Conservation (phyloP, 1,139 yeast genomes). For the Yamadazyma songkhlaensis region DNA sequence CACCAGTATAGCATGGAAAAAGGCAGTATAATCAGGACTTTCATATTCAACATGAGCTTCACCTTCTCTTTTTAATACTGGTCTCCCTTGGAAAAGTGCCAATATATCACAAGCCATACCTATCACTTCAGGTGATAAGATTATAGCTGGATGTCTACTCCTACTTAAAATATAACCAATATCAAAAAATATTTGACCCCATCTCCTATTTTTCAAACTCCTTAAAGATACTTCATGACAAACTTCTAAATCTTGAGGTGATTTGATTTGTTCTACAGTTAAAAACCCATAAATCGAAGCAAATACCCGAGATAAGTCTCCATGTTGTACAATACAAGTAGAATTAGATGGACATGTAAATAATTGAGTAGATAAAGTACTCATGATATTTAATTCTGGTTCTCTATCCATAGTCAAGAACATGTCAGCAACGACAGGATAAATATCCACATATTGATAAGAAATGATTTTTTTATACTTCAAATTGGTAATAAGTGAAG, state of each 20-base stretch:
- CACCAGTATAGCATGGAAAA: constrained; percentile 73
- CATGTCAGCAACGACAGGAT: constrained; percentile 75
- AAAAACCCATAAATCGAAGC: constrained; percentile 67
- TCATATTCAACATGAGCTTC: constrained; percentile 88
- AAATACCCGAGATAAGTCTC: constrained; percentile 65
- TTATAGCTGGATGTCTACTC: constrained; percentile 50
- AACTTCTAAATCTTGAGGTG: constrained; percentile 44
- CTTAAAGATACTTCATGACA: constrained; percentile 41
- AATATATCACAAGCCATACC: constrained; percentile 62
- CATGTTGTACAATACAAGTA: constrained; percentile 62
- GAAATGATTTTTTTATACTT: constrained; percentile 60
- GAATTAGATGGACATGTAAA: constrained; percentile 85
- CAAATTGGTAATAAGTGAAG: constrained; percentile 67
- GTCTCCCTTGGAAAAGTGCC: constrained; percentile 75
- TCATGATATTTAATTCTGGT: constrained; percentile 77
- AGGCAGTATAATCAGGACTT: constrained; percentile 79
- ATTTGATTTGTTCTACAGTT: constrained; percentile 52
- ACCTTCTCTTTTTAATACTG: constrained; percentile 74
- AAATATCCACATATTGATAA: constrained; percentile 78
- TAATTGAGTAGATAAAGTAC: constrained; percentile 76
- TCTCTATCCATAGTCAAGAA: constrained; percentile 73
- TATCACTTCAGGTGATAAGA: constrained; percentile 32
- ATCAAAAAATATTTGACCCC: constrained; percentile 86
- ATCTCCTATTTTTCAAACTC: constrained; percentile 70
- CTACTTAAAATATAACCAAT: constrained; percentile 74